Percentiles rank a stretch among this genome's conserved stretches.
Evolutionary conservation across 2,329 filamentous ascomycete genomes (phyloP).

Genomic region (Pseudogymnoascus sp.): DNA sequence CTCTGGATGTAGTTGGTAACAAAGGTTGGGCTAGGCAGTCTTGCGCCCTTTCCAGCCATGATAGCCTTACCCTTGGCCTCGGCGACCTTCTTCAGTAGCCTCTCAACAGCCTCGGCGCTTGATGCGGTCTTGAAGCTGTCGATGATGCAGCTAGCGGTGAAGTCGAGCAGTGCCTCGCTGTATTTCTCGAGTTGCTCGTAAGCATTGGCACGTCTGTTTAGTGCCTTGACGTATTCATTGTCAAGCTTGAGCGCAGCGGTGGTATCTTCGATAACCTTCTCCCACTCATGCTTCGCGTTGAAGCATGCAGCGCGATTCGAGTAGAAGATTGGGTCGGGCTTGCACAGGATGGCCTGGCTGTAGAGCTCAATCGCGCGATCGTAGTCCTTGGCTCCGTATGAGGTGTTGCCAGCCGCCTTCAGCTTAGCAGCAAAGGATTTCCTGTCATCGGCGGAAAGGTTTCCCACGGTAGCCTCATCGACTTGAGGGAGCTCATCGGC

Average conservation of each 20-base stretch:
- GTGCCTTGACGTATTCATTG: slow-evolving; percentile 91
- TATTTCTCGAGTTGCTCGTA: slow-evolving; percentile 89
- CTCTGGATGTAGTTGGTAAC: slow-evolving; percentile 98
- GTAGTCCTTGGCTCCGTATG: slow-evolving; percentile 91
- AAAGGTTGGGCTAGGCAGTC: slow-evolving; percentile 90
- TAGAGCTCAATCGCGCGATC: slow-evolving; percentile 90
- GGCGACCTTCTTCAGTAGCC: slow-evolving; percentile 91
- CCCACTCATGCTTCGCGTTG: slow-evolving; percentile 87
- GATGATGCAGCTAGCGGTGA: slow-evolving; percentile 98
- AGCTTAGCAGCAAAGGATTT: slow-evolving; percentile 84
- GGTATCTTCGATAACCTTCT: slow-evolving; percentile 94
- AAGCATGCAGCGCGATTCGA: slow-evolving; percentile 97
- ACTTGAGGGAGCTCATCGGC: slow-evolving; percentile 63
- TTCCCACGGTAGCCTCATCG: slow-evolving; percentile 45
- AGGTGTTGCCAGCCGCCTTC: slow-evolving; percentile 93
- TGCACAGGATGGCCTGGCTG: slow-evolving; percentile 92
- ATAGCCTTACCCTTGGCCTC: slow-evolving; percentile 91
- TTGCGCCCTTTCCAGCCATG: slow-evolving; percentile 67
- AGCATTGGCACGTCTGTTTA: slow-evolving; percentile 92
- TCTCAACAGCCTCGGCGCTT: slow-evolving; percentile 83
- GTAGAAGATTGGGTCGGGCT: slow-evolving; percentile 95
- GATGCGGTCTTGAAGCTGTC: slow-evolving; percentile 90
- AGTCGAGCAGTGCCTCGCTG: slow-evolving; percentile 92
- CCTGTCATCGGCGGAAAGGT: slow-evolving; percentile 54
- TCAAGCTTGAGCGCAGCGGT: slow-evolving; percentile 91